Evolutionary conservation across 371 early-diverging fungal species (phyloP), one percentile per base, ranked within the genome.

Genomic region (Fennellomyces sp.): DNA sequence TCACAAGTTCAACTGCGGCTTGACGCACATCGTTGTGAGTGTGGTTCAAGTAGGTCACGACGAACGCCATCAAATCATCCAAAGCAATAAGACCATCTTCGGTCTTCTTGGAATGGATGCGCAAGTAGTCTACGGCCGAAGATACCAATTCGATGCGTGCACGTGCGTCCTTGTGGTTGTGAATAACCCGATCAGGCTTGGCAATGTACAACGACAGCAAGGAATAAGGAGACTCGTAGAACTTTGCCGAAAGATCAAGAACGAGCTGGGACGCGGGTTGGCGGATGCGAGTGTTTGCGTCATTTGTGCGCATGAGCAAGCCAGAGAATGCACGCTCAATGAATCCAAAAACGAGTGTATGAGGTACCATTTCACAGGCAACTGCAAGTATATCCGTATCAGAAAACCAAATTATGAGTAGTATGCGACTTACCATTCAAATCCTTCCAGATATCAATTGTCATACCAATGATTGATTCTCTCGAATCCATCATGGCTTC

Each of bases 21-120:
- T 89, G 80, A 11, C 88, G 85, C 13, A 90, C 89, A 36, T 90
- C 91, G 6, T 73, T 76, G 55, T 86, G 89, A 30, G 71, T 73
- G 65, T 91, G 83, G 10, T 82, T 80, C 42, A 88, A 64, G 49
- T 86, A 85, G 2, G 84, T 83, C n/a, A 79, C 70, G 2, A 81
- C 79, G 59, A 89, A 87, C 11, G 65, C 75, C 72, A 90, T 86
- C 28, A 82, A 72, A 12, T 76, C 72, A 57, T 86, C 65, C n/a
- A 69, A 56, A 5, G 59, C 42, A 19, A 61, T 51, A 49, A 61
- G 11, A 49, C 56, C 60, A 45, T 5, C 19, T 15, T 45, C 45
- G 4, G 45, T n/a, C 2, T 12, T 38, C 10, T 38, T 39, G 51
- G 59, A 25, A 39, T 47, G 26, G 15, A 52, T 49, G 8, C 70